phyloP scores from a whole-genome alignment of 176 grass and related monocot species.

The Musa itinerans region DNA sequence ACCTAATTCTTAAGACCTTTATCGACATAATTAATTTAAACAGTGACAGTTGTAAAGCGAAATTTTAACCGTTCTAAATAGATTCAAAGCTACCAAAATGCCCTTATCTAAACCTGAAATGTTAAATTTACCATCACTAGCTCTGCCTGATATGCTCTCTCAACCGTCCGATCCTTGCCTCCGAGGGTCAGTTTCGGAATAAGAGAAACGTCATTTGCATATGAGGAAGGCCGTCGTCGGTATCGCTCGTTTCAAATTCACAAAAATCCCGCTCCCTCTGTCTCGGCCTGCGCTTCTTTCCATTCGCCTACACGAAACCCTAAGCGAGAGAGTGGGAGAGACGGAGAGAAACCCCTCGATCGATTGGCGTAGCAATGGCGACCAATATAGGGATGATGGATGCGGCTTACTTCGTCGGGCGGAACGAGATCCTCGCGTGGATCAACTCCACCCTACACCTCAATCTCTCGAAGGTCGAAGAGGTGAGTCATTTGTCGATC shows the following conservation, averaged over 20 bases:
- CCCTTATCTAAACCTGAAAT: no score
- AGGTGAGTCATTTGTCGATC: slow-evolving; percentile 28
- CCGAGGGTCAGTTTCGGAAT: no score
- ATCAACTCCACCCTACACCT: slow-evolving; percentile 93
- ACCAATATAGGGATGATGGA: slow-evolving; percentile 96
- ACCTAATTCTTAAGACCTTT: no score
- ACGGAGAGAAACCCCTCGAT: neutral
- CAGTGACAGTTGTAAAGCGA: no score
- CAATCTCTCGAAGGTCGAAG: slow-evolving; percentile 89
- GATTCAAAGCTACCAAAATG: no score
- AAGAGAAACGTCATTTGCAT: no score
- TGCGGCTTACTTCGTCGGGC: slow-evolving; percentile 88
- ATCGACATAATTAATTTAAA: no score
- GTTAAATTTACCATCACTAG: no score
- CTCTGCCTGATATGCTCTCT: no score
- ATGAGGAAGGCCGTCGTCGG: no score
- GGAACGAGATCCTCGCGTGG: slow-evolving; percentile 93
- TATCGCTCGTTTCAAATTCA: neutral
- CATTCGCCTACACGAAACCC: neutral
- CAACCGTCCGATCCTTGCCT: no score
- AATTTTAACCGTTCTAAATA: no score
- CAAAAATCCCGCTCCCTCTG: neutral
- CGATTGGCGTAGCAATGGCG: neutral
- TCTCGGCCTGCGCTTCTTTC: neutral
- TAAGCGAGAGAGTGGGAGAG: neutral